Evolutionary conservation across 2,329 filamentous ascomycete species (phyloP).

Genomic region (Aspergillus amoenus): DNA sequence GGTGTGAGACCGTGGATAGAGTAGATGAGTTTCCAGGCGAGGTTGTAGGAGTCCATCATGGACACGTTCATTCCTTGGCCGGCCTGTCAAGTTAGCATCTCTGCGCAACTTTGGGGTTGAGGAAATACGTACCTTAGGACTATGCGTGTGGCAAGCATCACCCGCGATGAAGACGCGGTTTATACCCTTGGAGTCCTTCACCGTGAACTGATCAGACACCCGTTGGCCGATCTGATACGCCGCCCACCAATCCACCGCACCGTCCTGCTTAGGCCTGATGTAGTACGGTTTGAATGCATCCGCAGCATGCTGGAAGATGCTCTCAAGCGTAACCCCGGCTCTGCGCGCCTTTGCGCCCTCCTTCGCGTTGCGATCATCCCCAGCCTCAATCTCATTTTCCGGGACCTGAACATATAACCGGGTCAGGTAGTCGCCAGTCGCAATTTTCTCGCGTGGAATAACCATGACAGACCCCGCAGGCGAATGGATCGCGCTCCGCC

Average conservation of each 20-base stretch:
- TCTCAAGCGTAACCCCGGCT: slow-evolving; percentile 61
- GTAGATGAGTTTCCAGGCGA: slow-evolving; percentile 43
- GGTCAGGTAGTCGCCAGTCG: slow-evolving; percentile 64
- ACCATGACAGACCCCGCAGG: slow-evolving; percentile 75
- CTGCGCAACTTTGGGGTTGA: background rate
- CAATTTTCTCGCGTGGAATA: slow-evolving; percentile 67
- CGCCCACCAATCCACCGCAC: slow-evolving; percentile 70
- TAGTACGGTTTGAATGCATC: slow-evolving; percentile 65
- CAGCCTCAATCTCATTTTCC: slow-evolving; percentile 28
- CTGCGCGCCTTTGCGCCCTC: slow-evolving; percentile 62
- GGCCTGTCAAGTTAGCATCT: slow-evolving; percentile 43
- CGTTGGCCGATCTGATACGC: slow-evolving; percentile 76
- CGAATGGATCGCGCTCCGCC: slow-evolving; percentile 76
- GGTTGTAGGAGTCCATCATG: slow-evolving; percentile 58
- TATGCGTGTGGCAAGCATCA: slow-evolving; percentile 78
- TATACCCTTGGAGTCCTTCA: slow-evolving; percentile 67
- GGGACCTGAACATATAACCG: slow-evolving; percentile 61
- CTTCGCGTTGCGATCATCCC: slow-evolving; percentile 42
- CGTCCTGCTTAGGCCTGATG: slow-evolving; percentile 58
- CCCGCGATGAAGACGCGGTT: slow-evolving; percentile 72
- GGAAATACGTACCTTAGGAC: slow-evolving; percentile 56
- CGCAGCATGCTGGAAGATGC: slow-evolving; percentile 66
- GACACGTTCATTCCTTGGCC: slow-evolving; percentile 80
- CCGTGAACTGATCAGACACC: slow-evolving; percentile 43
- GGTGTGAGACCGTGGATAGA: slow-evolving; percentile 38